A percentile compares a stretch with the other conserved stretches of the same genome.
Evolutionary conservation across 345 rosid genomes (phyloP).

Genomic region (Citrus australasica): DNA sequence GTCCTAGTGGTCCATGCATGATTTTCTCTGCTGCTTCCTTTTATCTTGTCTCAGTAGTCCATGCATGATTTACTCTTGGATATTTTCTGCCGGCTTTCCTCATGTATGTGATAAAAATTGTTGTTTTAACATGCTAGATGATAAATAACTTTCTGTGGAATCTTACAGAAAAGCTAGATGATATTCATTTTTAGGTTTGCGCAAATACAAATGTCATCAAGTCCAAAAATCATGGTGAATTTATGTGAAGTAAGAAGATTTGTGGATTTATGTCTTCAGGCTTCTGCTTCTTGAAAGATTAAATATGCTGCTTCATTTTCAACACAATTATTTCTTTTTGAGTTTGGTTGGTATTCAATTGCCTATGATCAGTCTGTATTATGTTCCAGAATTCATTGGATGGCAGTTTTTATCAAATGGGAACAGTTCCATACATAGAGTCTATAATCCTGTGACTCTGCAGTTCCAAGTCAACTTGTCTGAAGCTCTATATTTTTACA

Average conservation of each 20-base stretch:
- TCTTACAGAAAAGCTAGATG: not conserved
- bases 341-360: not conserved
- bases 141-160: not conserved
- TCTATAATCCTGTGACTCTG: not conserved
- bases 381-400: not conserved
- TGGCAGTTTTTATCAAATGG: not conserved
- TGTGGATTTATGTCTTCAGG: not conserved
- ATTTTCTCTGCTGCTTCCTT: no score
- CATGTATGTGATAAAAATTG: not conserved
- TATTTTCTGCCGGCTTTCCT: not conserved
- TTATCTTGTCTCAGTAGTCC: no score
- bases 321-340: not conserved
- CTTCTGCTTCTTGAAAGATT: not conserved
- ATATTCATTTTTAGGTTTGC: not conserved
- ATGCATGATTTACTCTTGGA: not conserved
- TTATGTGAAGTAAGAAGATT: not conserved
- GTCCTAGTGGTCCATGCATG: not conserved
- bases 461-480: not conserved
- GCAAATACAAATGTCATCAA: not conserved
- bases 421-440: not conserved
- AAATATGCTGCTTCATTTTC: not conserved
- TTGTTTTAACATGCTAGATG: not conserved
- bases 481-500: not conserved
- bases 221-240: not conserved
- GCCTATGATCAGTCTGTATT: not conserved